phyloP scores from a whole-genome alignment of 1,139 yeast genomes.

The Taphrina pruni region DNA sequence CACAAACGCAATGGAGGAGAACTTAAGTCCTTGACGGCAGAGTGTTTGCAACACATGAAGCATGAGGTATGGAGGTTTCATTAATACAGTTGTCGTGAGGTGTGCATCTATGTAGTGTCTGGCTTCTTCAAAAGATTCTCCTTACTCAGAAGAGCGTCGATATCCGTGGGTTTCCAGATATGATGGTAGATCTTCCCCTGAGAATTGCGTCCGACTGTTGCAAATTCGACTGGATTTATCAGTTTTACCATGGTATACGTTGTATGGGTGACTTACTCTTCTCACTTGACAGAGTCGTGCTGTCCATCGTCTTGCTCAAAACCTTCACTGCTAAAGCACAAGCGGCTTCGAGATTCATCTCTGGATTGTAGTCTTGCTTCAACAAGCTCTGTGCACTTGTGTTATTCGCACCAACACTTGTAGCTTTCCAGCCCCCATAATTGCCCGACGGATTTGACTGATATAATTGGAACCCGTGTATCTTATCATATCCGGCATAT shows the following conservation, averaged over 20 bases:
- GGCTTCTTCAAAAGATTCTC: slow-evolving; percentile 49
- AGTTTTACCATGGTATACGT: background rate
- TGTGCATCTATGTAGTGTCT: slow-evolving; percentile 25
- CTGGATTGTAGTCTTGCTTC: slow-evolving; percentile 93
- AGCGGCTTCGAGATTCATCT: slow-evolving; percentile 75
- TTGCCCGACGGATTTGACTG: slow-evolving; percentile 98
- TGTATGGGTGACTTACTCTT: slow-evolving; percentile 53
- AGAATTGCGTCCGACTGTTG: slow-evolving; percentile 66
- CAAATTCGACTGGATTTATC: slow-evolving; percentile 66
- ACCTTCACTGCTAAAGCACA: slow-evolving; percentile 89
- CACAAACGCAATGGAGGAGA: too few relatives aligned
- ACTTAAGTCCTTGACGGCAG: too few relatives aligned
- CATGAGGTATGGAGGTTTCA: background rate
- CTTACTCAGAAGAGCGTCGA: slow-evolving; percentile 73
- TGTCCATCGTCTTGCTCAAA: slow-evolving; percentile 91
- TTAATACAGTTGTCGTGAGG: slow-evolving; percentile 17
- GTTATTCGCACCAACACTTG: slow-evolving; percentile 94
- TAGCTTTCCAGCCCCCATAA: slow-evolving; percentile 98
- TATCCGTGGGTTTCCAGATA: slow-evolving; percentile 79
- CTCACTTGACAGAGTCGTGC: slow-evolving; percentile 80
- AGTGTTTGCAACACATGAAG: too few relatives aligned
- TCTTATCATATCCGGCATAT: slow-evolving; percentile 93
- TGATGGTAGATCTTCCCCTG: slow-evolving; percentile 66
- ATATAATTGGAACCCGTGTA: slow-evolving; percentile 87
- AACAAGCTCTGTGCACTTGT: slow-evolving; percentile 94